phyloP scores from a whole-genome alignment of 2,329 filamentous ascomycete species.

The Alternaria gansuensis region DNA sequence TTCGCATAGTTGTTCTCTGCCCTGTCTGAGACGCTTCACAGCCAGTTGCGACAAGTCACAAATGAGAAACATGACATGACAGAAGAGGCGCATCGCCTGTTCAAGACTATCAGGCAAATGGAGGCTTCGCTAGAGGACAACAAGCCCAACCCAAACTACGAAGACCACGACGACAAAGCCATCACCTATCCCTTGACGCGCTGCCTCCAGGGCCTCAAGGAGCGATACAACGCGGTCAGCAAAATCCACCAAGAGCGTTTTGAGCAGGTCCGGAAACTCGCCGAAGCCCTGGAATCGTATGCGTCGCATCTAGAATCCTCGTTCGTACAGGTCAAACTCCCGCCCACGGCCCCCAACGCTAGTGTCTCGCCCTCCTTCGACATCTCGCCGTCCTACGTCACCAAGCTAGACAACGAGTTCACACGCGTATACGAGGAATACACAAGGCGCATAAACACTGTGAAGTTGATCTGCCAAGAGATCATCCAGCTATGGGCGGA shows the following conservation, averaged over 20 bases:
- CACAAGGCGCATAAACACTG: constrained; percentile 77
- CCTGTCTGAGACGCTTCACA: constrained; percentile 89
- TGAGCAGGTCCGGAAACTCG: constrained; percentile 95
- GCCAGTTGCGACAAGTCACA: constrained; percentile 84
- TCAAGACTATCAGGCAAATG: constrained; percentile 91
- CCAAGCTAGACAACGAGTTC: constrained; percentile 88
- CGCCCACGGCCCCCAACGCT: constrained; percentile 79
- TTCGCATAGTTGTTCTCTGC: constrained; percentile 80
- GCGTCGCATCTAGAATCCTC: constrained; percentile 92
- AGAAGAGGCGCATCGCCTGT: constrained; percentile 87
- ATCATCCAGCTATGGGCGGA: constrained; percentile 97
- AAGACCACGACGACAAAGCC: constrained; percentile 73
- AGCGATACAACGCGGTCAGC: constrained; percentile 82
- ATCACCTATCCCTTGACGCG: constrained; percentile 84
- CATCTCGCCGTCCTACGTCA: constrained; percentile 88
- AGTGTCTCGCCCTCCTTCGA: constrained; percentile 85
- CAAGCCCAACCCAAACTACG: constrained; percentile 70
- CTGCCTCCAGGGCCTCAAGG: constrained; percentile 82
- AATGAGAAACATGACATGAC: constrained; percentile 88
- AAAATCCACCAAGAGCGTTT: constrained; percentile 89
- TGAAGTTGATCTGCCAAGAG: constrained; percentile 78
- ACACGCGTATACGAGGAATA: constrained; percentile 97
- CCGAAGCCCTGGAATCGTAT: constrained; percentile 92
- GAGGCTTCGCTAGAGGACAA: constrained; percentile 85
- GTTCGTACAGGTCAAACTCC: constrained; percentile 85